Conservation (phyloP, 1,284 basidiomycete genomes). For the Ustilago curta region DNA sequence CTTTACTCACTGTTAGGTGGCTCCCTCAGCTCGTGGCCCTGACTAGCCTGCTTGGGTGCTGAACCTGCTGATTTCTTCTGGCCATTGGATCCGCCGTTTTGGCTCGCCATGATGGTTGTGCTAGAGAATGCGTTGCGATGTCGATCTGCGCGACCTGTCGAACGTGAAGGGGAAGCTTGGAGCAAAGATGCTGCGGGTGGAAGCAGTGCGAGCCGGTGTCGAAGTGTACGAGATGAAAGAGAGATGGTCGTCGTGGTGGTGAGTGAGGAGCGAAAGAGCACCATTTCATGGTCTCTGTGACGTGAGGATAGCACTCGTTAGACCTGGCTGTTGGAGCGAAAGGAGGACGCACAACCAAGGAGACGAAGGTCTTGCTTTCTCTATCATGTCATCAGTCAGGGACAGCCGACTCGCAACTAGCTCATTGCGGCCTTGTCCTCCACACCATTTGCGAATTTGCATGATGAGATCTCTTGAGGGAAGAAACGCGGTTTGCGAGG, state of each 20-base stretch:
- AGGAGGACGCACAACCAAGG: not conserved
- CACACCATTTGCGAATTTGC: not conserved
- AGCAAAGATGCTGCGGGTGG: not conserved
- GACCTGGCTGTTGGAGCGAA: not conserved
- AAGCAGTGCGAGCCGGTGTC: slow-evolving; percentile 1
- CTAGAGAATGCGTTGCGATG: not conserved
- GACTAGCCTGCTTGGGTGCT: slow-evolving; percentile 14
- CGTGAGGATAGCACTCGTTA: not conserved
- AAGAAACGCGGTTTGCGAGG: not conserved
- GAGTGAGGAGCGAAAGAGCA: slow-evolving; percentile 6
- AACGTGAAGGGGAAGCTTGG: not conserved
- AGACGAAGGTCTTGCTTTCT: not conserved
- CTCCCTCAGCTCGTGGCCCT: slow-evolving; percentile 27
- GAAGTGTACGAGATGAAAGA: not conserved
- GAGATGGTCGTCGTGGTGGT: not conserved
- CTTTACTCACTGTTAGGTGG: slow-evolving; percentile 33
- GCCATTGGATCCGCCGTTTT: slow-evolving; percentile 3
- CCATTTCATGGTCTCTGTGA: not conserved
- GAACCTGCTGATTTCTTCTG: slow-evolving; percentile 1
- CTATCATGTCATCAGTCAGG: not conserved
- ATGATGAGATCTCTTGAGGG: not conserved
- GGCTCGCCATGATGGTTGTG: slow-evolving; percentile 17
- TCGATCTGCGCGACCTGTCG: not conserved
- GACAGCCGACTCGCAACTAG: not conserved
- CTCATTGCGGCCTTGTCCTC: not conserved